Base-by-base conservation (phyloP, 768 basidiomycete species). In the Clathrus columnatus region DNA sequence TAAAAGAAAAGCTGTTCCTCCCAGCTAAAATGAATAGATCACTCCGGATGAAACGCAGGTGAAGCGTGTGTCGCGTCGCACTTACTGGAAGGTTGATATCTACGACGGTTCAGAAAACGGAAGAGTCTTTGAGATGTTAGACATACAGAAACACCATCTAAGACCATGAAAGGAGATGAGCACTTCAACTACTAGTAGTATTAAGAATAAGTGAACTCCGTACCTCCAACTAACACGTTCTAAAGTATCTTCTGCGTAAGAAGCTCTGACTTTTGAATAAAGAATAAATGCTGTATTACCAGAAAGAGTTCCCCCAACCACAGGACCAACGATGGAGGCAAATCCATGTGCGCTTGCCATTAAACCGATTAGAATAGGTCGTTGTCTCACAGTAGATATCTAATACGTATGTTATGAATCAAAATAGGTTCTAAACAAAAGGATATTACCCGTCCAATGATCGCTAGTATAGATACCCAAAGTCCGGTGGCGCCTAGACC, bases 251-350 rank as follows among this genome's bases (percentile, higher is more conserved):
- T 24, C 8, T 3, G 16, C 5, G 28, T 18, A 30, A 17, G 49
- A 50, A 2, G 26, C 23, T 24, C 8, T 50, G 28, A 5, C 21
- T n/a, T 7, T 21, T 14, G 21, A 14, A 20, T 2, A 7, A 8
- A 26, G 4, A 20, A 4, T 5, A 11, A 24, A 50, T 4, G 30
- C n/a, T 26, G 8, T 26, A 50, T 58, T 58, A 41, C 58, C 14
- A 50, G 59, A 60, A 23, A 51, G 58, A 11, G n/a, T n/a, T n/a
- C 59, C 59, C 7, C 59, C 59, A 1, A 60, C 27, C 11, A 60
- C 18, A 3, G 59, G 59, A 7, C 59, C 59, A 10, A 59, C 27
- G 27, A 60, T 51, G 18, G 59, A 60, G 5, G 49, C 26, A 17
- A 59, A 24, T 7, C 43, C 59, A 48, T 29, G 59, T 1, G 54